These are phyloP conservation scores for Suaeda aralocaspica DNA, from an alignment of 148 eudicot genomes.

Conservation along the genomic window DNA sequence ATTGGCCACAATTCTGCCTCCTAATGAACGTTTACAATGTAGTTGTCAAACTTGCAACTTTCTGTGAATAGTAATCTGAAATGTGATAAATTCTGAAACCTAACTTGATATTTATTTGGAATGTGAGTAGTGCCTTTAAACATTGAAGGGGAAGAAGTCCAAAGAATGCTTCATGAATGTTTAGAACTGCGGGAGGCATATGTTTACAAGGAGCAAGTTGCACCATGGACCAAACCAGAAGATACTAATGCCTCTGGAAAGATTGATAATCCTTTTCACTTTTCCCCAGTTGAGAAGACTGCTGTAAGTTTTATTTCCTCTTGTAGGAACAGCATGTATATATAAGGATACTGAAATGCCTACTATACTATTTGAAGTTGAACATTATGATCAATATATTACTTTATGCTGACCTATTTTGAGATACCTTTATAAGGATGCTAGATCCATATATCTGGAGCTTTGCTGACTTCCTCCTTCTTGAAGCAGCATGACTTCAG, in stretches of 20 bases:
- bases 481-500: constrained; percentile 51
- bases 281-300: constrained; percentile 53
- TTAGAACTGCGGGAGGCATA: constrained; percentile 61
- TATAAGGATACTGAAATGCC: neutral
- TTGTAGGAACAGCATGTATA: neutral
- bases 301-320: constrained; percentile 35
- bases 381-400: neutral
- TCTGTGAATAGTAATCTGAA: no score
- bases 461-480: constrained; percentile 27
- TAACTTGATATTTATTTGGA: constrained; percentile 6
- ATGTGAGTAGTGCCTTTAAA: constrained; percentile 43
- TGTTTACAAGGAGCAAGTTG: constrained; percentile 46
- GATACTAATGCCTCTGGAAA: constrained; percentile 27
- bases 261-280: constrained; percentile 41
- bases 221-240: constrained; percentile 53
- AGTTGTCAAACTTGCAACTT: no score
- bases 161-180: constrained; percentile 72
- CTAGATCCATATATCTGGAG: neutral
- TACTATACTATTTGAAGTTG: neutral
- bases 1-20: no score
- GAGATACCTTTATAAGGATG: neutral
- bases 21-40: no score
- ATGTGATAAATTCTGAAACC: no score
- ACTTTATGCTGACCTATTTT: neutral
- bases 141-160: constrained; percentile 78